A percentile compares a stretch with the other conserved stretches of the same genome.
phyloP scores from a whole-genome alignment of 139 green algal species.

The Parachlorella kessleri region DNA sequence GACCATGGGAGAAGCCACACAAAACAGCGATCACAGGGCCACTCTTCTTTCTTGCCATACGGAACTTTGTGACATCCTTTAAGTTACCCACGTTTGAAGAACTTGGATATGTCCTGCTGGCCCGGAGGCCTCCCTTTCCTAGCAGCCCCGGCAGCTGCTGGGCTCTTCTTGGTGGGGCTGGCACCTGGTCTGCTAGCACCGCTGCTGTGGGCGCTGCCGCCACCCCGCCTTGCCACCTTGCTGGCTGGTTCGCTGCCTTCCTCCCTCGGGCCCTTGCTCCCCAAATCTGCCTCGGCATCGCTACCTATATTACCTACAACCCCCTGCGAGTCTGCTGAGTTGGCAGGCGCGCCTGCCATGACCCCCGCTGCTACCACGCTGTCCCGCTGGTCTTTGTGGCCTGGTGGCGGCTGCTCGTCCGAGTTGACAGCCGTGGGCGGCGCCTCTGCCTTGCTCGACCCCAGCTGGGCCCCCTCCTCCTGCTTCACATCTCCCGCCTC shows the following conservation, averaged over 20 bases:
- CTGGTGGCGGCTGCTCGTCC: background rate
- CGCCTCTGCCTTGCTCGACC: background rate
- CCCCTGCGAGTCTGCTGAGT: background rate
- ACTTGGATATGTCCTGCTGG: background rate
- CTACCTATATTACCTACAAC: background rate
- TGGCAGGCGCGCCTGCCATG: background rate
- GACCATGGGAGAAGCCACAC: too few relatives aligned
- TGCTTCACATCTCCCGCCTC: too few relatives aligned
- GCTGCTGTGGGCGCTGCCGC: background rate
- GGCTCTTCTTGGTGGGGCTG: background rate
- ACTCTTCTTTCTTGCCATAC: too few relatives aligned
- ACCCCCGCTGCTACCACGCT: too few relatives aligned
- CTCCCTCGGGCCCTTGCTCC: background rate
- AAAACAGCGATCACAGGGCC: too few relatives aligned
- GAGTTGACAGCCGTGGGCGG: constrained; percentile 1
- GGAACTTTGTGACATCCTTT: too few relatives aligned
- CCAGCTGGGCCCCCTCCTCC: background rate
- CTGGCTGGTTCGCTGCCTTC: background rate
- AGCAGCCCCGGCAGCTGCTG: background rate
- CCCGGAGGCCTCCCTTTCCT: background rate
- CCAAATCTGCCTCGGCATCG: too few relatives aligned
- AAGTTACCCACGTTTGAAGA: too few relatives aligned
- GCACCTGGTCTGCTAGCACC: background rate
- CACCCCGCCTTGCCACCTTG: background rate
- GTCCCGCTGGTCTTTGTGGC: background rate